Percentiles rank a stretch among this genome's conserved stretches.
phyloP scores from a whole-genome alignment of 2,329 filamentous ascomycete genomes.

The Chalara sp. region DNA sequence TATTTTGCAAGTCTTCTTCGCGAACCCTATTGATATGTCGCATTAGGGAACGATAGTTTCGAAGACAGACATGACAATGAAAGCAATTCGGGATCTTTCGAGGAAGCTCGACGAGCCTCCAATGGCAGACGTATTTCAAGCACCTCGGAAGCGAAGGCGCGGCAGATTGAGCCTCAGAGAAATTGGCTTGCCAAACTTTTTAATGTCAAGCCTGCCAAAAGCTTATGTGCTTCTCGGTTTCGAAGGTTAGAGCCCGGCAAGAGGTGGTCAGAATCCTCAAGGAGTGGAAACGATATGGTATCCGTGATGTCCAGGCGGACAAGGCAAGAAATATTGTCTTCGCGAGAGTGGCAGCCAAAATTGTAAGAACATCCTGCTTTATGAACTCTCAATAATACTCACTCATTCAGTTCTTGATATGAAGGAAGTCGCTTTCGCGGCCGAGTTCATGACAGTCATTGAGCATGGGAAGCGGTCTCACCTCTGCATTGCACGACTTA shows the following conservation, averaged over 20 bases:
- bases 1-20: constrained; percentile 2
- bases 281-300: constrained; percentile 55
- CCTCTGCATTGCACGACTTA: constrained; percentile 77
- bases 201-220: constrained; percentile 78
- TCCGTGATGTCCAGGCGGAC: constrained; percentile 71
- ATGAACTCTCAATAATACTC: not conserved
- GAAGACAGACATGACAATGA: constrained; percentile 15
- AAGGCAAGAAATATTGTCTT: constrained; percentile 74
- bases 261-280: constrained; percentile 70
- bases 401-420: constrained; percentile 59
- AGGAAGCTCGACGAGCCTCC: constrained; percentile 14
- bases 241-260: constrained; percentile 66
- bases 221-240: constrained; percentile 68
- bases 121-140: constrained; percentile 29
- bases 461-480: constrained; percentile 74
- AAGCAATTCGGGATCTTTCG: constrained; percentile 19
- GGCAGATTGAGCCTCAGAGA: constrained; percentile 59
- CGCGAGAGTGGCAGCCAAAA: constrained; percentile 72
- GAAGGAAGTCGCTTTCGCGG: constrained; percentile 81
- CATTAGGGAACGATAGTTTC: constrained; percentile 12
- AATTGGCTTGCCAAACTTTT: constrained; percentile 89
- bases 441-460: constrained; percentile 82
- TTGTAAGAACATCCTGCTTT: constrained; percentile 47
- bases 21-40: not conserved
- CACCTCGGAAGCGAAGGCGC: constrained; percentile 27